phyloP scores from a whole-genome alignment of 495 filamentous ascomycete genomes.

The Neurospora sp. region DNA sequence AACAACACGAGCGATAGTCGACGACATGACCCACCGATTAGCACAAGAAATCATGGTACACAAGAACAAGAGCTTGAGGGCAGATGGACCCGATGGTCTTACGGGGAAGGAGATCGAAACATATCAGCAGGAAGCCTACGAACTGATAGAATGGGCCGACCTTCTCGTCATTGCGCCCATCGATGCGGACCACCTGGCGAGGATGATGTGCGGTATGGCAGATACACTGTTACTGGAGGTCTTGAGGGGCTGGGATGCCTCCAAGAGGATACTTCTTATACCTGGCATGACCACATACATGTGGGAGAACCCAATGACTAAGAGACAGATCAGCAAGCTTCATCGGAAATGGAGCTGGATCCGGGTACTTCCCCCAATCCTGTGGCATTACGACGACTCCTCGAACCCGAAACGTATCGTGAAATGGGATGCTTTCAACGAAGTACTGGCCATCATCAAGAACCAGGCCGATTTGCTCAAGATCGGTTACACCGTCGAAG shows the following conservation, averaged over 20 bases:
- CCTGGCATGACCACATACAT: slow-evolving; percentile 72
- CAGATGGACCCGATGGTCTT: slow-evolving; percentile 14
- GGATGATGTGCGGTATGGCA: slow-evolving; percentile 71
- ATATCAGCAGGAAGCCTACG: slow-evolving; percentile 46
- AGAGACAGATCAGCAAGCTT: slow-evolving; percentile 72
- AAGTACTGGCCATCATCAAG: slow-evolving; percentile 54
- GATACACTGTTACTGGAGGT: slow-evolving; percentile 65
- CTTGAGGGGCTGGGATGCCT: slow-evolving; percentile 70
- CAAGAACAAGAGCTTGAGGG: slow-evolving; percentile 31
- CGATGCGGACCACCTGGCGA: slow-evolving; percentile 67
- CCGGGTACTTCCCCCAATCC: slow-evolving; percentile 54
- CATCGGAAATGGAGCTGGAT: slow-evolving; percentile 76
- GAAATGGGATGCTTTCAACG: slow-evolving; percentile 57
- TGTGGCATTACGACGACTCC: slow-evolving; percentile 58
- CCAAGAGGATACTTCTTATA: slow-evolving; percentile 70
- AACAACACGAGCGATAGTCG: slow-evolving; percentile 43
- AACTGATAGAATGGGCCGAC: slow-evolving; percentile 80
- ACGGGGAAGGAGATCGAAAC: slow-evolving; percentile 33
- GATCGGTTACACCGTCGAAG: slow-evolving; percentile 48
- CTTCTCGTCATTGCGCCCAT: slow-evolving; percentile 75
- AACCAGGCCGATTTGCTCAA: slow-evolving; percentile 54
- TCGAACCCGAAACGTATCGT: slow-evolving; percentile 39
- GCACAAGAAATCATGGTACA: slow-evolving; percentile 41
- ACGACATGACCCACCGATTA: slow-evolving; percentile 40
- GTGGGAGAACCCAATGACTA: slow-evolving; percentile 82